phyloP scores from a whole-genome alignment of 2,329 filamentous ascomycete species.

The Epichloe sp. region DNA sequence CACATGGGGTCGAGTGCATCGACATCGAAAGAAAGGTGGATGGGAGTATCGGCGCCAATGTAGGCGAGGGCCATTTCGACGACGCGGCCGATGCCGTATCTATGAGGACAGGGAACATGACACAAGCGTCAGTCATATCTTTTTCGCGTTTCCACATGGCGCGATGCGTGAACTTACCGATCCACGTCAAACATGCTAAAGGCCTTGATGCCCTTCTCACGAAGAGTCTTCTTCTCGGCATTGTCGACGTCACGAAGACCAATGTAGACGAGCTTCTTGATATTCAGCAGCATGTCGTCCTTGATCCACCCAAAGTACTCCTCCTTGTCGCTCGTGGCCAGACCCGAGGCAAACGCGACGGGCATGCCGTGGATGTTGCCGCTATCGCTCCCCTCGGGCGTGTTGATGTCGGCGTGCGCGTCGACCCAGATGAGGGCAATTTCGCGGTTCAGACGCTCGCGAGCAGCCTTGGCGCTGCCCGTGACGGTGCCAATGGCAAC shows the following conservation, averaged over 20 bases:
- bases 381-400: conserved; percentile 74
- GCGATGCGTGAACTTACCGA: conserved; percentile 36
- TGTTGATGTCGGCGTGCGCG: conserved; percentile 96
- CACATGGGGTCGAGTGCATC: conserved; percentile 93
- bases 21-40: conserved; percentile 94
- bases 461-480: conserved; percentile 73
- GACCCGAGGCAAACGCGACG: conserved; percentile 76
- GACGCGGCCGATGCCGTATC: conserved; percentile 85
- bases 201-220: conserved; percentile 81
- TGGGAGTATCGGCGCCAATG: conserved; percentile 87
- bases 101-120: conserved; percentile 18
- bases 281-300: conserved; percentile 54
- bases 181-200: conserved; percentile 99
- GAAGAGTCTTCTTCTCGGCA: conserved; percentile 86
- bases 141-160: background rate
- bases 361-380: conserved; percentile 99
- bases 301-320: conserved; percentile 86
- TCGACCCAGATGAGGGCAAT: conserved; percentile 98
- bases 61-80: conserved; percentile 98
- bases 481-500: conserved; percentile 91
- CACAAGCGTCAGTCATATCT: background rate
- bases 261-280: conserved; percentile 91
- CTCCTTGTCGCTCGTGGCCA: conserved; percentile 61
- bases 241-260: conserved; percentile 83
- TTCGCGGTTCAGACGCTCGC: conserved; percentile 69